Evolutionary conservation across 805 yeast genomes (phyloP), one percentile per base, ranked within the genome.

Genomic region (Torulaspora gathmanii): DNA sequence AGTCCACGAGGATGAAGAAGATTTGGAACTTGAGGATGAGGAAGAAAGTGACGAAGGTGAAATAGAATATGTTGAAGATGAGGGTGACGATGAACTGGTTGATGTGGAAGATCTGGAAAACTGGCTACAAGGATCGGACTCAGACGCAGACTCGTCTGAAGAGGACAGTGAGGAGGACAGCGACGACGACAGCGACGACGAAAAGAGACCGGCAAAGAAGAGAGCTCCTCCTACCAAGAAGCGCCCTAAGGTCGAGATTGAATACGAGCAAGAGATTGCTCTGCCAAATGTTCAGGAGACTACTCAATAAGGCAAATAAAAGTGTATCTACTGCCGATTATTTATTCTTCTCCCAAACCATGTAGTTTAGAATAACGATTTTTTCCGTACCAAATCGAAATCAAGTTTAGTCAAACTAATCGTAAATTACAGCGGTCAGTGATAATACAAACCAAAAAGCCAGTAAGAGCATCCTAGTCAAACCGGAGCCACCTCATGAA

Each of bases 21-120:
- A 71, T 37, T 74, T 65, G 38, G 78, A 73, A 37, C 74, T 70
- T 37, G 75, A 71, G 35, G 76, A 70, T 25, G 75, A 74, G 44
- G 78, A 75, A 40, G 70, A 75, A 40, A 70, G 77, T 49, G 84
- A 79, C 51, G 79, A 77, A 41, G 84, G 89, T 30, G 88, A 87
- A 64, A 82, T 87, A 34, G 98, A 90, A 64, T 86, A 83, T 60
- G 96, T 88, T 42, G 89, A 82, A 55, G 96, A 82, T 51, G 96
- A 86, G 41, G 96, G 86, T 12, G 95, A 86, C 17, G 95, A 84
- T 49, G 89, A 88, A 54, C 70, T 87, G 56, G 96, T 88, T 20
- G 97, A 93, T 61, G 78, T 91, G 71, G 97, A 90, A 70, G 96
- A 91, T 57, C 71, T 90, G 53, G 93, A 90, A 67, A 82, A 79